Evolutionary conservation across 352 stramenopile genomes (phyloP), one percentile per base, ranked within the genome.

Genomic region (Phytophthora tentaculata): DNA sequence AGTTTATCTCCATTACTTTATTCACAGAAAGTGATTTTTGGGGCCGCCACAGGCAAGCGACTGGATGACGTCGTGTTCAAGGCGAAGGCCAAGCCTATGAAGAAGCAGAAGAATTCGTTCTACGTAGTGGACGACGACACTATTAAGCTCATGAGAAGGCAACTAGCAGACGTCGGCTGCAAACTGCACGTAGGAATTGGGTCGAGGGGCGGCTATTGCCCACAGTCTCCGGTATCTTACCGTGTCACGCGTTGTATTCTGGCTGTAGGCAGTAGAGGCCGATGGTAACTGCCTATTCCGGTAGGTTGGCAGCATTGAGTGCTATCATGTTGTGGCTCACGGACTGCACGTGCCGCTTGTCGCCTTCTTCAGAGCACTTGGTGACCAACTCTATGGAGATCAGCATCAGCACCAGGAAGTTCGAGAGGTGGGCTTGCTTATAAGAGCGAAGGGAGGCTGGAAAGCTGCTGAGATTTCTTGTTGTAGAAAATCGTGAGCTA

Each of bases 251-350:
- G 5, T 64, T 43, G 29, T 17, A 35, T 49, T 51, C 19, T 55
- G 22, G 13, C 19, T 67, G 32, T 50, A 95, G 87, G 77, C 90
- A 53, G 86, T 95, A 16, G 83, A 94, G 58, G 79, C 84, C 1
- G 87, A 95, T 51, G 87, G 87, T 39, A 95, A 95, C 64, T 95
- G 87, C 62, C 67, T 94, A n/a, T 95, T 95, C 57, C 81, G 87
- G 86, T 92, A 71, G 19, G 65, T 26, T n/a, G n/a, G n/a, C n/a
- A n/a, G n/a, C n/a, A n/a, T n/a, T n/a, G n/a, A n/a, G n/a, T n/a
- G n/a, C n/a, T n/a, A n/a, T n/a, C n/a, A n/a, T n/a, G n/a, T n/a
- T n/a, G n/a, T n/a, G n/a, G 8, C 47, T 69, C 17, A 76, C 37
- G 29, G 28, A 37, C 2, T 57, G 35, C 41, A 74, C 63, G 16